Conservation (phyloP, 768 basidiomycete species). For the Hemileccinum impolitum region DNA sequence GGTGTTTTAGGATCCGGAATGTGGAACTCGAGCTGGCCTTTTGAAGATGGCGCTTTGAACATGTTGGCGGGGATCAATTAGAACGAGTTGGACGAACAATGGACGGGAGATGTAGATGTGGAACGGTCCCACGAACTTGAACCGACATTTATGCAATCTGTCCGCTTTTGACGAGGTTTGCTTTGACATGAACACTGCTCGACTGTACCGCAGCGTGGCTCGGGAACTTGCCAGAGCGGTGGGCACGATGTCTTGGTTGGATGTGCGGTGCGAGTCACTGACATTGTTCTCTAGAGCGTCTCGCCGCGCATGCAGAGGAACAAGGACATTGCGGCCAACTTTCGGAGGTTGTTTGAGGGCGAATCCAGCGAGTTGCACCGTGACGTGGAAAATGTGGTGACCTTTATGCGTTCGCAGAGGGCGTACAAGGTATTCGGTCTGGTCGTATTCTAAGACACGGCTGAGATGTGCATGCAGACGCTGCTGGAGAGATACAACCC, state of each 20-base stretch:
- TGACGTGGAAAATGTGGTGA: constrained; percentile 56
- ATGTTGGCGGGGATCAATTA: constrained; percentile 7
- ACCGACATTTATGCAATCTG: neutral
- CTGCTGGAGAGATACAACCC: constrained; percentile 89
- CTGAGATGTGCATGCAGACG: constrained; percentile 40
- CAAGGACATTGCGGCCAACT: constrained; percentile 42
- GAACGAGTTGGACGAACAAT: too few relatives aligned
- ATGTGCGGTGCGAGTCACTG: too few relatives aligned
- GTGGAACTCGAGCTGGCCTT: constrained; percentile 3
- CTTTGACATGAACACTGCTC: constrained; percentile 6
- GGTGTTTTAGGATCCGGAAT: neutral
- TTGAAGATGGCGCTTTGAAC: constrained; percentile 23
- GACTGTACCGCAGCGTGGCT: constrained; percentile 29
- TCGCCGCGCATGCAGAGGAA: constrained; percentile 36
- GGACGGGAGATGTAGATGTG: too few relatives aligned
- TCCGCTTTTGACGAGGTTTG: neutral
- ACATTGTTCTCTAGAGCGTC: constrained; percentile 33
- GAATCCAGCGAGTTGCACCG: constrained; percentile 31
- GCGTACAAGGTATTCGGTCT: constrained; percentile 62
- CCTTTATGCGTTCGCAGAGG: constrained; percentile 71
- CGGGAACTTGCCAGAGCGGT: constrained; percentile 31
- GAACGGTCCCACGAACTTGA: constrained; percentile 13
- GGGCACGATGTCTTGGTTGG: neutral
- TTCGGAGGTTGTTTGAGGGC: constrained; percentile 54
- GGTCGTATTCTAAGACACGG: neutral